Evolutionary conservation across 352 stramenopile species (phyloP), one percentile per base, ranked within the genome.

Genomic region (Globisporangium echinulatum): DNA sequence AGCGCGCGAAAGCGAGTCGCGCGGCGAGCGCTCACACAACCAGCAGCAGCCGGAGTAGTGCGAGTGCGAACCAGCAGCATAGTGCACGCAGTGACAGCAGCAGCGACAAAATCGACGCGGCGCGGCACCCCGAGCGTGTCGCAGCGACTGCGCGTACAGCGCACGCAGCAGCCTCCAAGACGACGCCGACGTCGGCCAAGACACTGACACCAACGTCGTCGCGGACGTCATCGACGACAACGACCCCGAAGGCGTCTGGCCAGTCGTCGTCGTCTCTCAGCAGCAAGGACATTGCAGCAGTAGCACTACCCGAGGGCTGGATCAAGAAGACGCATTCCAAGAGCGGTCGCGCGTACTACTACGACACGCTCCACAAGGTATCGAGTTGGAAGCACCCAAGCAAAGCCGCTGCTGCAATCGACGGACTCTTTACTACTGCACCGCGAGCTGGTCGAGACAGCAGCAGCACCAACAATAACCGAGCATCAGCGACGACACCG

Each of bases 261-360:
- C 25, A 33, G 25, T 33, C 25, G 25, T 33, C 25, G 25, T 33
- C 2, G 25, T 33, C 25, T 33, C 25, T 33, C 25, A 33, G 25
- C 25, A 33, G 25, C 25, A 33, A 33, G 25, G 25, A 33, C 25
- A 33, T 2, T 33, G 25, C 25, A 33, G 25, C 25, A 33, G 33
- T 1, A 14, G 62, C 73, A 7, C 65, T 90, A 3, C 82, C 79
- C 0, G 76, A 87, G 0, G 82, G 79, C 10, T 89, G 82, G 79
- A 75, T 89, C 73, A 75, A 79, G 49, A 75, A 75, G 38, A 88
- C 76, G 9, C 82, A 91, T 66, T 86, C 74, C 15, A 88, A 89
- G 62, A 88, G 71, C 38, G 77, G 82, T 3, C 69, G 76, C 9
- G 76, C 82, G 64, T 90, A 91, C 57, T 91, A 85, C 63, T 89